Conservation (phyloP, 805 yeast genomes). For the Saturnispora serradocipensis region DNA sequence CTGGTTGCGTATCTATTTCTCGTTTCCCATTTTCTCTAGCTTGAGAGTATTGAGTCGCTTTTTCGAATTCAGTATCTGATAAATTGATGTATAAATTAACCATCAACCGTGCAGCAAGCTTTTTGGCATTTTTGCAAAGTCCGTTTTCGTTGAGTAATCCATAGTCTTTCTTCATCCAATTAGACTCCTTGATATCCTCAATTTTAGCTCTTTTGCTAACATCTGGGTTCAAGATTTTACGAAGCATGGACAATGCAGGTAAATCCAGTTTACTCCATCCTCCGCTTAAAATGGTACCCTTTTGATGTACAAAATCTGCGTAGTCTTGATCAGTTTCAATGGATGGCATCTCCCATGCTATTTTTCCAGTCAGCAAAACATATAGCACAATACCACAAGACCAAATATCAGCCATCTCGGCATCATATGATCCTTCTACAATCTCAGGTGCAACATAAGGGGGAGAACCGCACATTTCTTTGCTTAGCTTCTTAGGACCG, state of each 20-base stretch:
- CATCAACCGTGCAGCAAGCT: constrained; percentile 42
- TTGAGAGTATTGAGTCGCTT: constrained; percentile 21
- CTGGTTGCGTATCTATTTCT: constrained; percentile 39
- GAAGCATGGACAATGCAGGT: constrained; percentile 39
- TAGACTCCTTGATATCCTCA: constrained; percentile 36
- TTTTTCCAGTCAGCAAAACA: constrained; percentile 54
- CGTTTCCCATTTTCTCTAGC: constrained; percentile 10
- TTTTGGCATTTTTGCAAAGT: constrained; percentile 42
- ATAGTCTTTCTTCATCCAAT: constrained; percentile 44
- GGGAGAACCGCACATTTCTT: constrained; percentile 59
- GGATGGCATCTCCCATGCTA: constrained; percentile 64
- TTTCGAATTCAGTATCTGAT: constrained; percentile 37
- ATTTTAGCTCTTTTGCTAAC: constrained; percentile 37
- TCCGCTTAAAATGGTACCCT: constrained; percentile 37
- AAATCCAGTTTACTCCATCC: constrained; percentile 52
- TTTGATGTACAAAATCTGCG: constrained; percentile 26
- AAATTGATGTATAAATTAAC: constrained; percentile 44
- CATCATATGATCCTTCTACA: constrained; percentile 39
- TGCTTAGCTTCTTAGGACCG: constrained; percentile 39
- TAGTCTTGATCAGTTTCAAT: constrained; percentile 36
- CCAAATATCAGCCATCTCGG: constrained; percentile 57
- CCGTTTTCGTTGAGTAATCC: constrained; percentile 37
- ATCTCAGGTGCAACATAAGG: constrained; percentile 79
- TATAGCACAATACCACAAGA: constrained; percentile 57
- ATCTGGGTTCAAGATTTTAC: constrained; percentile 43